Evolutionary conservation across 1,284 basidiomycete species (phyloP), one percentile per base, ranked within the genome.

Genomic region (Mycosarcoma maydis): DNA sequence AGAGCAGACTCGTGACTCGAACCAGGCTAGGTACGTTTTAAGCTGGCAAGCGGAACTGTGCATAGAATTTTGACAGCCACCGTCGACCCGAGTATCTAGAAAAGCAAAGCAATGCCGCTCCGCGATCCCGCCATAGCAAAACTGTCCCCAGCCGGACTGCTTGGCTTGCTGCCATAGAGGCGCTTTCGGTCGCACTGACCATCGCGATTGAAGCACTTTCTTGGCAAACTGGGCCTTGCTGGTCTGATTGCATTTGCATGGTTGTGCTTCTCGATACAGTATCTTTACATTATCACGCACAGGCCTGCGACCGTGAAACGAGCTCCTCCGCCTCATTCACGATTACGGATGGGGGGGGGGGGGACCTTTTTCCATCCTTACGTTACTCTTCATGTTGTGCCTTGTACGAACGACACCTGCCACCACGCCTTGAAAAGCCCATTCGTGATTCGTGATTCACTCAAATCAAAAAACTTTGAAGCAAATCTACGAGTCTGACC

Each of bases 311-410:
- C 10, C 37, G 22, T 22, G 16, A 6, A 20, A 39, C 22, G 20
- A 39, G 5, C 8, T 39, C 16, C 22, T 23, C 39, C 38, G 26
- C 32, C 16, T 14, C 36, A n/a, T 13, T 34, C n/a, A n/a, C n/a
- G n/a, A n/a, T n/a, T n/a, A n/a, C n/a, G n/a, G n/a, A n/a, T n/a
- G n/a, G n/a, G 24, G 11, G 23, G n/a, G 11, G 53, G 58, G 58
- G 60, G 53, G 11, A 16, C 20, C 13, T 56, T 64, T 44, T 53
- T 53, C 10, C 37, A 23, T 6, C 29, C 19, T 1, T 27, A 38
- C 23, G 53, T 52, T 29, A 48, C 48, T 1, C 57, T 64, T 23
- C 60, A 64, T 34, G 56, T 64, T 17, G 40, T 64, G 13, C 60
- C 60, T 3, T 64, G 60, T 36, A 57, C 60, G 38, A 52, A 64